Base-by-base conservation (phyloP, 495 filamentous ascomycete genomes). In the Cladorrhinum samala region DNA sequence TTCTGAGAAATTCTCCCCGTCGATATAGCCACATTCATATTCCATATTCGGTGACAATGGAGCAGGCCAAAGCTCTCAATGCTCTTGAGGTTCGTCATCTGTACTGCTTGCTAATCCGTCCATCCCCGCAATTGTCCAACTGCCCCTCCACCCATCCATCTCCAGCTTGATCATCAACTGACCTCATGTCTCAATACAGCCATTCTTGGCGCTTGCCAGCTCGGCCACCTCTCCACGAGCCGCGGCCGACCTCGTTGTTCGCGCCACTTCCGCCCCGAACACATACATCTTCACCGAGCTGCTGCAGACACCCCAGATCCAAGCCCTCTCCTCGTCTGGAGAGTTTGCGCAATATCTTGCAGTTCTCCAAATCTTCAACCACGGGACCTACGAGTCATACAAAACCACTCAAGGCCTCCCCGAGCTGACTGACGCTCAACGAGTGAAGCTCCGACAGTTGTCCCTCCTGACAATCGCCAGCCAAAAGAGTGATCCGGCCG, bases 241-340 rank as follows among this genome's bases (percentile, higher is more conserved):
- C 44, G 85, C 90, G 19, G 84, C 89, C 48, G 89, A 96, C 61
- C 80, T 99, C 9, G 80, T 97, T 60, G 81, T 79, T 17, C 89
- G 91, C 72, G 93, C 91, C 23, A 97, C 90, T 40, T 88, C 89
- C 17, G 83, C 81, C 46, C 83, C 88, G 9, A 87, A 95, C 65
- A 92, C 89, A 63, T 97, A 85, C 69, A 83, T 97, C 74, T 99
- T 99, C 75, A 82, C 88, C 46, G 93, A 97, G 75, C 84, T 99
- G 0, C 83, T 99, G 8, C 79, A 88, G 57, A 83, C 83, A 2
- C 86, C 87, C 1, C 85, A 91, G 57, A 83, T 97, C 58, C 88
- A 94, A 66, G 74, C 82, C 2, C 81, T 98, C 17, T 70, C 78
- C 24, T 64, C 67, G 16, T 75, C 75, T 6, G 51, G 64, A 30